Base-by-base conservation (phyloP, 2,329 filamentous ascomycete genomes). In the Xylogone sp. region DNA sequence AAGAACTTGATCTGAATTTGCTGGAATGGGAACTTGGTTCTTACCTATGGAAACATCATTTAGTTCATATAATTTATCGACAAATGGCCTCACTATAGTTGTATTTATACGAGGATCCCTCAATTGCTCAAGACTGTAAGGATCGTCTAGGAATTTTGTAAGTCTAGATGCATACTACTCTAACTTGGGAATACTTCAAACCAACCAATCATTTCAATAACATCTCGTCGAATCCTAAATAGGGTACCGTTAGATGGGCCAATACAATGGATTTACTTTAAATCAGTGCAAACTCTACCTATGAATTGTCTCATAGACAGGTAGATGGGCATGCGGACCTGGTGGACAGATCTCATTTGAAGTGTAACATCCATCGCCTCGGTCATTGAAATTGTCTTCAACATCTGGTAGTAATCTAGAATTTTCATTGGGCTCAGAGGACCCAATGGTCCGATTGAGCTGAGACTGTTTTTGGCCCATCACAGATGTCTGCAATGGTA, bases 21-120 rank as follows among this genome's bases (percentile, higher is more conserved):
- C n/a, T n/a, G n/a, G n/a, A n/a, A n/a, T n/a, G n/a, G n/a, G n/a
- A n/a, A n/a, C n/a, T n/a, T n/a, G n/a, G n/a, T n/a, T n/a, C 75
- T 57, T 70, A 86, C 84, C 79, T 50, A 92, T 84, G 1, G 88
- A 93, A 39, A 92, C 84, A 71, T 94, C 90, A 53, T 89, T 79
- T 53, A 85, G 77, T 61, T 88, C 84, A 65, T 90, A 94, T 8
- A 93, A 78, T 65, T 89, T 87, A 65, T 94, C 88, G n/a, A 94
- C 88, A 21, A 94, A 71, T 1, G 90, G 90, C 52, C 90, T 81
- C 19, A 94, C 84, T 43, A 94, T 85, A 1, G 86, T 57, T 47
- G 89, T 80, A 65, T 94, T 94, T 75, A 94, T 90, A 53, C 88
- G 81, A 50, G 90, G 85, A 66, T 90, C 87, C 62, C 86, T 82